Evolutionary conservation across 1,284 basidiomycete genomes (phyloP).

Genomic region (Irpex sp.): DNA sequence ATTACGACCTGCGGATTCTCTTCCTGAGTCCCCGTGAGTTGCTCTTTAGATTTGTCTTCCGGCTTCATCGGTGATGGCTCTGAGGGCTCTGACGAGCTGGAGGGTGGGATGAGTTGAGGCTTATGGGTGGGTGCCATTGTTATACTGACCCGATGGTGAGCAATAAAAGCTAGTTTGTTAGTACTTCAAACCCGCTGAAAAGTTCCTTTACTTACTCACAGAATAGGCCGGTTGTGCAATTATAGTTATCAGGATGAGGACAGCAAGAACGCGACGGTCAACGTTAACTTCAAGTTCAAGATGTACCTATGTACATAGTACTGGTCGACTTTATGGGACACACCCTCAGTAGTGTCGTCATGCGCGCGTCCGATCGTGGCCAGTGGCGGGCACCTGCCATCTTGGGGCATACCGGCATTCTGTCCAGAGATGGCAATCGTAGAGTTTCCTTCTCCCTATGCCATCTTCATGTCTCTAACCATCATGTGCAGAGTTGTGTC

Average conservation of each 20-base stretch:
- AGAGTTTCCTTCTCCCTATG: too few relatives aligned
- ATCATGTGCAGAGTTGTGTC: too few relatives aligned
- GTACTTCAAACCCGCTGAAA: background rate
- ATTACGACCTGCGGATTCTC: constrained; percentile 32
- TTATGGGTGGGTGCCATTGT: constrained; percentile 11
- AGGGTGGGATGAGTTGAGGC: constrained; percentile 18
- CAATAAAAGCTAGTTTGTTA: background rate
- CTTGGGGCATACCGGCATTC: background rate
- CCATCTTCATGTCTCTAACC: too few relatives aligned
- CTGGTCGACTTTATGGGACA: background rate
- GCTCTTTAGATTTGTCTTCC: constrained; percentile 23
- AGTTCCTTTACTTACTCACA: too few relatives aligned
- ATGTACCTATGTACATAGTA: background rate
- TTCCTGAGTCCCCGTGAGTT: constrained; percentile 25
- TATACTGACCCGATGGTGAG: background rate
- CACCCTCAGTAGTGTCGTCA: background rate
- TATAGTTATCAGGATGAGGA: background rate
- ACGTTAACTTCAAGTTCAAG: too few relatives aligned
- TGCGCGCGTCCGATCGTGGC: background rate
- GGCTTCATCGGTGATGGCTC: constrained; percentile 28
- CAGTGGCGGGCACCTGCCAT: background rate
- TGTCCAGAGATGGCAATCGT: background rate
- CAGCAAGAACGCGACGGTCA: background rate
- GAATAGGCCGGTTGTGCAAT: too few relatives aligned
- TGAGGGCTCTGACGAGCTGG: constrained; percentile 29